Base-by-base conservation (phyloP, 495 filamentous ascomycete genomes). In the Parathielavia appendiculata region DNA sequence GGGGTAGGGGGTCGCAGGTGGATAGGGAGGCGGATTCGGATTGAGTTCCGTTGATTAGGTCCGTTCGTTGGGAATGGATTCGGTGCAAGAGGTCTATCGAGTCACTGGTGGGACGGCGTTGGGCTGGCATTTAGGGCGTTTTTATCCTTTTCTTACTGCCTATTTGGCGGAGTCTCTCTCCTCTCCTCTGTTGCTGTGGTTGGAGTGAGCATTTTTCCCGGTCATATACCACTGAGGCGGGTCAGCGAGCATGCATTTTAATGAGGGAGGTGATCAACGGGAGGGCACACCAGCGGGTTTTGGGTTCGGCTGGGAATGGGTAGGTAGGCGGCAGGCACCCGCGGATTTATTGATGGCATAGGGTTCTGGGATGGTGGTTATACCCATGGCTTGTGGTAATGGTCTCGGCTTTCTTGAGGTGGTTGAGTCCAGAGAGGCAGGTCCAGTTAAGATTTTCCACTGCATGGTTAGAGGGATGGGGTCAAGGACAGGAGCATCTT, bases 191-290 rank as follows among this genome's bases (percentile, higher is more conserved):
- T 40, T 52, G 6, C 36, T 52, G 20, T 30, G 20, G 3, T 30
- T 40, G 34, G 50, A 2, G 26, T 22, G 50, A 40, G 50, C 50
- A 52, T 52, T 23, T 9, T 52, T 40, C 6, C n/a, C 35, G 50
- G 50, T 39, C n/a, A 51, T 5, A 51, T 39, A 51, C 19, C 50
- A 40, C 35, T 14, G 50, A 49, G 46, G 35, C 32, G 19, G 35
- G 32, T 12, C 39, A 23, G 13, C 20, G 20, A 41, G 50, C 19
- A 40, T 52, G 36, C 50, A 52, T 39, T 16, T 34, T 49, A 14
- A 30, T 23, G 26, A 48, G 16, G 45, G 14, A 14, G 46, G n/a
- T 20, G 45, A 48, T 5, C 26, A 43, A 2, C 12, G 16, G 34
- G 39, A 23, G 49, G 39, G 23, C 7, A 20, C n/a, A 36, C 23